These are phyloP conservation scores for Turnera subulata DNA, from an alignment of 345 rosid genomes.

Conservation along the genomic window DNA sequence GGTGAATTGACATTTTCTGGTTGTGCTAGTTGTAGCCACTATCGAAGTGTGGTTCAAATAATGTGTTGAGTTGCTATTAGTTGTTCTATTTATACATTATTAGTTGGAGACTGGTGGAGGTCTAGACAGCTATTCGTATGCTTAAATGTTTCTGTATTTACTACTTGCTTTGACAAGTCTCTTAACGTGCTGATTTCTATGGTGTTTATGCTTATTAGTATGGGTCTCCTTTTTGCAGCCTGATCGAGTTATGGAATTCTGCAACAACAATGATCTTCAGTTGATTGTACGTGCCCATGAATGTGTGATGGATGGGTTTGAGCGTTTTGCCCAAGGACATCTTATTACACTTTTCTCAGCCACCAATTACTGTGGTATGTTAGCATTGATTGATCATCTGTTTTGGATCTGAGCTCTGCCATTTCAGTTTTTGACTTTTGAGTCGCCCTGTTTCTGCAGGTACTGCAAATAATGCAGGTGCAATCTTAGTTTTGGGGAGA, in stretches of 20 bases:
- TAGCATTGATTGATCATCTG: neutral
- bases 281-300: slow-evolving; percentile 97
- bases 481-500: slow-evolving; percentile 95
- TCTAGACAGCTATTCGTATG: too few species aligned
- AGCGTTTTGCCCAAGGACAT: slow-evolving; percentile 97
- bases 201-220: slow-evolving; percentile 16
- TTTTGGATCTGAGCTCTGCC: neutral
- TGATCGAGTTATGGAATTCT: slow-evolving; percentile 98
- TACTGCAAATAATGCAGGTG: slow-evolving; percentile 98
- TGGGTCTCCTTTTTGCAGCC: slow-evolving; percentile 53
- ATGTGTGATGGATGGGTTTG: slow-evolving; percentile 99
- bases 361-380: slow-evolving; percentile 90
- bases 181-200: neutral
- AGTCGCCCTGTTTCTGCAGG: slow-evolving; percentile 38
- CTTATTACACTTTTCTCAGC: slow-evolving; percentile 95
- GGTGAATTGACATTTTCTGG: too few species aligned
- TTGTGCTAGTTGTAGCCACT: too few species aligned
- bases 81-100: neutral
- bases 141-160: too few species aligned
- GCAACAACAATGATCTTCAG: slow-evolving; percentile 96
- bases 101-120: too few species aligned
- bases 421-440: neutral
- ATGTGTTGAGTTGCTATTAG: neutral
- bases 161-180: too few species aligned
- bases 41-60: too few species aligned